Evolutionary conservation across 495 filamentous ascomycete species (phyloP).

Genomic region (Staphylotrichum tortipilum): DNA sequence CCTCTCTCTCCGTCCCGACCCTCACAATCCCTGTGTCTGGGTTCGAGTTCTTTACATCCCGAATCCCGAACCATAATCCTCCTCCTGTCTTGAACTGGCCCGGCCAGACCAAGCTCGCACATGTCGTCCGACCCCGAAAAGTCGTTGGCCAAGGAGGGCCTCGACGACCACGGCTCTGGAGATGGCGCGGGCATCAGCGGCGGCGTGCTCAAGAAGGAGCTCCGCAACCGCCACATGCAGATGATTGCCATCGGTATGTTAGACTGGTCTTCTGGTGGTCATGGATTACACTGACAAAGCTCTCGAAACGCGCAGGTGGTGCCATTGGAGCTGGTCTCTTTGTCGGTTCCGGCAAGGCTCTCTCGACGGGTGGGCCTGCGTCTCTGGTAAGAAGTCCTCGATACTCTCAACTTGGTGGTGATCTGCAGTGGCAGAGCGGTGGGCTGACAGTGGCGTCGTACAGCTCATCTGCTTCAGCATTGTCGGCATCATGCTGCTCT

Average conservation of each 20-base stretch:
- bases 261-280: neutral
- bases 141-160: neutral
- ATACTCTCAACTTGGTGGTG: no score
- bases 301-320: conserved; percentile 29
- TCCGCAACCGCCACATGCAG: conserved; percentile 54
- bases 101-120: neutral
- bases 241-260: conserved; percentile 63
- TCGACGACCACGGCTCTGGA: conserved; percentile 12
- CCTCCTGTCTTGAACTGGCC: neutral
- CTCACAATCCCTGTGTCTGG: no score
- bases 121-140: neutral
- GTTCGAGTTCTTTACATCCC: no score
- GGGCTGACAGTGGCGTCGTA: conserved; percentile 40
- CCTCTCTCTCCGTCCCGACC: neutral
- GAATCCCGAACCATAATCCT: no score
- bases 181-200: conserved; percentile 26
- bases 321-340: conserved; percentile 53
- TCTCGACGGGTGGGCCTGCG: conserved; percentile 46
- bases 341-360: conserved; percentile 43
- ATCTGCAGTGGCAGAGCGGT: no score
- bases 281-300: conserved; percentile 10
- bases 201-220: conserved; percentile 22
- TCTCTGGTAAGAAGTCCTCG: conserved; percentile 32
- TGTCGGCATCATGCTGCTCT: conserved; percentile 37
- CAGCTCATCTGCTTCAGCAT: conserved; percentile 46